phyloP scores from a whole-genome alignment of 1,284 basidiomycete genomes.

The Abortiporus biennis region DNA sequence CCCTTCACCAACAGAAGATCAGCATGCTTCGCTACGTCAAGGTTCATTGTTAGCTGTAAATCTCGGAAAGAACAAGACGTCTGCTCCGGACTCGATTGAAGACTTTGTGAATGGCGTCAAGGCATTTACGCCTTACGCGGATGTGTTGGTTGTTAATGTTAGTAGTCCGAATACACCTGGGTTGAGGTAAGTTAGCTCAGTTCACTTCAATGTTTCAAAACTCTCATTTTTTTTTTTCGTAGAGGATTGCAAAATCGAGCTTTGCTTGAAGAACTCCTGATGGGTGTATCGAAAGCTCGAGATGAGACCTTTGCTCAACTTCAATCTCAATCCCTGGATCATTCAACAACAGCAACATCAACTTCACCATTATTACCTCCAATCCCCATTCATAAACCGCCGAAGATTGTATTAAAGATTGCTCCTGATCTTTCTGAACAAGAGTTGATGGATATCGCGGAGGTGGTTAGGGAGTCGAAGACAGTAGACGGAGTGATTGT shows the following conservation, averaged over 20 bases:
- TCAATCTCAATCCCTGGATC: too few relatives aligned
- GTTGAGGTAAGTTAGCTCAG: too few relatives aligned
- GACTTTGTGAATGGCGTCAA: slow-evolving; percentile 87
- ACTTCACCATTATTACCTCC: too few relatives aligned
- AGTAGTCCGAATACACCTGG: slow-evolving; percentile 98
- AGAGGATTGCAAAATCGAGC: slow-evolving; percentile 81
- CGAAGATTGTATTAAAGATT: slow-evolving; percentile 88
- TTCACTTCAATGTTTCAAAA: too few relatives aligned
- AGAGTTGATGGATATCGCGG: slow-evolving; percentile 83
- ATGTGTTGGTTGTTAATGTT: slow-evolving; percentile 94
- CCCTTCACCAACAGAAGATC: slow-evolving; percentile 13
- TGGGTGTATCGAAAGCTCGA: slow-evolving; percentile 71
- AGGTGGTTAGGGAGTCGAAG: slow-evolving; percentile 67
- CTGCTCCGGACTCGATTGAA: slow-evolving; percentile 74
- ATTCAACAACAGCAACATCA: slow-evolving; percentile 28
- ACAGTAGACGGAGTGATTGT: slow-evolving; percentile 92
- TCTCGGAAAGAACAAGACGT: slow-evolving; percentile 94
- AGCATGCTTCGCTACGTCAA: slow-evolving; percentile 56
- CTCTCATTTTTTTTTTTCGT: too few relatives aligned
- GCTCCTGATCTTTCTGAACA: slow-evolving; percentile 84
- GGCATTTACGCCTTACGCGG: slow-evolving; percentile 83
- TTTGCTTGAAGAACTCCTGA: slow-evolving; percentile 67
- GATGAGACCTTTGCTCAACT: too few relatives aligned
- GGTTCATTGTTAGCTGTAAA: slow-evolving; percentile 85
- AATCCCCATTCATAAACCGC: slow-evolving; percentile 43